Percentiles rank a stretch among this genome's conserved stretches.
Conservation (phyloP, 78 protist species). For the Speleostelium caveatum region DNA sequence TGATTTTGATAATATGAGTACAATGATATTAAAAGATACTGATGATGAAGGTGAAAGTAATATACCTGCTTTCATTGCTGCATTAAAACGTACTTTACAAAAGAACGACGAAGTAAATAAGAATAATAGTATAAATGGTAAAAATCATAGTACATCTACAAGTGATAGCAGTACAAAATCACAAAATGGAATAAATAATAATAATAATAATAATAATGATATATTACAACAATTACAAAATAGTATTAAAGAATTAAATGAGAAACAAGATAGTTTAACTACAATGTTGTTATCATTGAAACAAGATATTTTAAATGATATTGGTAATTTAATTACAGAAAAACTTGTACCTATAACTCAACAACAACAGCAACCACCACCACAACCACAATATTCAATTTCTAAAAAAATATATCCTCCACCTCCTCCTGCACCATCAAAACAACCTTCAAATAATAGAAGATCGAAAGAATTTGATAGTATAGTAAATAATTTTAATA, state of each 20-base stretch:
- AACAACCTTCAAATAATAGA: slow-evolving; percentile 13
- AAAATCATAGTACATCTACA: neutral
- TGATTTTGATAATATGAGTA: neutral
- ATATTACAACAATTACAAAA: neutral
- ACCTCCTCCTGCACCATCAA: slow-evolving; percentile 16
- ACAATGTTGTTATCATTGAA: neutral
- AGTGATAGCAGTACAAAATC: neutral
- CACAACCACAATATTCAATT: neutral
- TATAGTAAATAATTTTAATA: slow-evolving; percentile 3
- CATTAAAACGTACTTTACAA: slow-evolving; percentile 2
- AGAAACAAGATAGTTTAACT: slow-evolving; percentile 6
- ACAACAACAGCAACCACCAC: neutral
- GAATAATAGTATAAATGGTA: neutral
- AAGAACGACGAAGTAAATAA: neutral
- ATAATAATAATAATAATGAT: slow-evolving; percentile 20
- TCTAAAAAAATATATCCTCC: neutral
- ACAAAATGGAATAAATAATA: neutral
- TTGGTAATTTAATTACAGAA: neutral
- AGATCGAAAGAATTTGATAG: slow-evolving; percentile 24
- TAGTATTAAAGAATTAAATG: slow-evolving; percentile 10
- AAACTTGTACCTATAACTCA: neutral
- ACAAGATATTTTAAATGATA: neutral
- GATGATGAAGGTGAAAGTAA: neutral
- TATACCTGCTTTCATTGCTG: slow-evolving; percentile 70
- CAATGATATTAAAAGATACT: slow-evolving; percentile 52